Evolutionary conservation across 441 rosid species (phyloP).

Genomic region (Croton setiger): DNA sequence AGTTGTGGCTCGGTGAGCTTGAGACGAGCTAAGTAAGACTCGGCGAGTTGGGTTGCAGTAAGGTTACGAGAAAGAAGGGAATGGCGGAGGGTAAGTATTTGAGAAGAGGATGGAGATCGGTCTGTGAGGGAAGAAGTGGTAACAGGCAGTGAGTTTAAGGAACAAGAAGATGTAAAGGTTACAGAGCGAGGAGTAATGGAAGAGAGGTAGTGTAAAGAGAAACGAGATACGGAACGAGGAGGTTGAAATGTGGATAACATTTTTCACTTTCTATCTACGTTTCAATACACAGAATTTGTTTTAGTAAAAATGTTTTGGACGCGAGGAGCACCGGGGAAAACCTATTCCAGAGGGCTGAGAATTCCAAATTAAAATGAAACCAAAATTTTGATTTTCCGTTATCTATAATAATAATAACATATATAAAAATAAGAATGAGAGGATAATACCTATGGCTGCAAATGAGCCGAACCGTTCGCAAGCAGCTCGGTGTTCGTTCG

Average conservation of each 20-base stretch:
- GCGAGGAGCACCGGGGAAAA: too few relatives aligned
- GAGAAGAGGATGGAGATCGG: conserved; percentile 42
- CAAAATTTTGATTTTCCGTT: too few relatives aligned
- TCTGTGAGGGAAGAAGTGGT: conserved; percentile 25
- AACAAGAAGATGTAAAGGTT: conserved; percentile 9
- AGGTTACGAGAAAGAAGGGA: conserved; percentile 70
- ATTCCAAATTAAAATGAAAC: too few relatives aligned
- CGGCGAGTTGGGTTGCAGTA: conserved; percentile 62
- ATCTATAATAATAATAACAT: too few relatives aligned
- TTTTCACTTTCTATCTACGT: background rate
- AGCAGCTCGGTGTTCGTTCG: too few relatives aligned
- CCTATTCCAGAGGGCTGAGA: too few relatives aligned
- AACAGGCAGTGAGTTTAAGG: conserved; percentile 24
- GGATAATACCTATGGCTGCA: too few relatives aligned
- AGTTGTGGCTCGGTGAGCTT: conserved; percentile 73
- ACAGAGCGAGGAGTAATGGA: conserved; percentile 18
- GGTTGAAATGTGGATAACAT: conserved; percentile 61
- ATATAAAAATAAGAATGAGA: too few relatives aligned
- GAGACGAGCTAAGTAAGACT: conserved; percentile 67
- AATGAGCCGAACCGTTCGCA: too few relatives aligned
- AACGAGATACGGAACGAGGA: conserved; percentile 52
- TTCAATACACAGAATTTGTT: conserved; percentile 9
- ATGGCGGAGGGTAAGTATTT: conserved; percentile 66
- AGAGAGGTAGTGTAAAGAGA: conserved; percentile 31
- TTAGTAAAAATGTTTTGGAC: too few relatives aligned